A percentile compares a stretch with the other conserved stretches of the same genome.
Conservation (phyloP, 2,329 filamentous ascomycete genomes). For the Fusarium pininemorale region DNA sequence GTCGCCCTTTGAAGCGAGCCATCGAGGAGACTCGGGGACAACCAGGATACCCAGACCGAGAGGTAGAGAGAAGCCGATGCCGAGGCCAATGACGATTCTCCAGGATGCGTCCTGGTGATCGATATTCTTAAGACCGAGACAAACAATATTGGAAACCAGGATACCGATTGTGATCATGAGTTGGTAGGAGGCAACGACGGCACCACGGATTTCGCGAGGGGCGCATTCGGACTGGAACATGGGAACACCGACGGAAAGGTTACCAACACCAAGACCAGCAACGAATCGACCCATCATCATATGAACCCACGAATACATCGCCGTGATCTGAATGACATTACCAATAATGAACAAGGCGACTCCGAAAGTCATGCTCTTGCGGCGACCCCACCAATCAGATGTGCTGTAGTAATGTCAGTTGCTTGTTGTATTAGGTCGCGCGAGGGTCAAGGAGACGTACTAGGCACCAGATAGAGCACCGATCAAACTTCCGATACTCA, state of each 20-base stretch:
- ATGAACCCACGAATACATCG: slow-evolving; percentile 68
- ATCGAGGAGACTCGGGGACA: slow-evolving; percentile 67
- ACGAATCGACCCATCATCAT: slow-evolving; percentile 72
- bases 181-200: slow-evolving; percentile 75
- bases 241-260: slow-evolving; percentile 70
- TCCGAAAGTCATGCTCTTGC: slow-evolving; percentile 62
- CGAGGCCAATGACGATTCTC: slow-evolving; percentile 69
- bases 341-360: slow-evolving; percentile 69
- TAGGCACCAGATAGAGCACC: slow-evolving; percentile 63
- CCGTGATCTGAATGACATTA: slow-evolving; percentile 72
- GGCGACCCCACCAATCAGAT: slow-evolving; percentile 66
- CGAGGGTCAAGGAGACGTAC: slow-evolving; percentile 32
- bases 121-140: slow-evolving; percentile 59
- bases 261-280: slow-evolving; percentile 74
- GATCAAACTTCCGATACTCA: slow-evolving; percentile 64
- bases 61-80: slow-evolving; percentile 61
- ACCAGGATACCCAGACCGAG: slow-evolving; percentile 62
- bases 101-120: slow-evolving; percentile 59
- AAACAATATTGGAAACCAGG: slow-evolving; percentile 64
- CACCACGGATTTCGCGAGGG: slow-evolving; percentile 69
- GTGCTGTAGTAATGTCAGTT: slow-evolving; percentile 48
- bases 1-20: slow-evolving; percentile 59
- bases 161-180: slow-evolving; percentile 79
- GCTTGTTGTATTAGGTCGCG: background rate
- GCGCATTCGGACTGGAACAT: slow-evolving; percentile 74